These are phyloP conservation scores for Ustilago crameri DNA, from an alignment of 1,284 basidiomycete species.

Conservation along the genomic window DNA sequence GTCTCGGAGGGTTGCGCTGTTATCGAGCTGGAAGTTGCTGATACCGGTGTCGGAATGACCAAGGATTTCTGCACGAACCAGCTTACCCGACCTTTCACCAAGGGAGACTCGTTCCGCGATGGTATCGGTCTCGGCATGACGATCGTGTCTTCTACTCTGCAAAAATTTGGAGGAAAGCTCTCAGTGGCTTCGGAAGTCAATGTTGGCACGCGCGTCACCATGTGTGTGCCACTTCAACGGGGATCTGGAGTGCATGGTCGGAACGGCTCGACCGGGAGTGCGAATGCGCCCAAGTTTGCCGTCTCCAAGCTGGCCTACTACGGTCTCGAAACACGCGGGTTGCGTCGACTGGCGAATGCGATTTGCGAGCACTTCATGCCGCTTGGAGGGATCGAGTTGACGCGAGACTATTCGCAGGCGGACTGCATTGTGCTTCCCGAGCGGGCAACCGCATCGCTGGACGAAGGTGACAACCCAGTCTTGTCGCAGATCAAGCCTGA, in stretches of 20 bases:
- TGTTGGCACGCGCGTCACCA: slow-evolving; percentile 47
- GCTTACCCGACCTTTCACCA: slow-evolving; percentile 51
- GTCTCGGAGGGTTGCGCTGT: slow-evolving; percentile 12
- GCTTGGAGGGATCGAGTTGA: slow-evolving; percentile 28
- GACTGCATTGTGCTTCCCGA: slow-evolving; percentile 41
- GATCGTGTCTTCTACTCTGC: slow-evolving; percentile 50
- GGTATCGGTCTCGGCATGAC: slow-evolving; percentile 58
- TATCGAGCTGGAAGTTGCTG: slow-evolving; percentile 43
- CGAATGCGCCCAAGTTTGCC: slow-evolving; percentile 7
- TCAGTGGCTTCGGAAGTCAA: slow-evolving; percentile 47
- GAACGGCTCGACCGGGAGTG: slow-evolving; percentile 5
- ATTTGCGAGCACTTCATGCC: slow-evolving; percentile 36
- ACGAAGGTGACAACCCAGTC: slow-evolving; percentile 17
- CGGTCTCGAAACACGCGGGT: slow-evolving; percentile 31
- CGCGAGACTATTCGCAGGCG: slow-evolving; percentile 26
- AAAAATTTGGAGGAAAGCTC: slow-evolving; percentile 48
- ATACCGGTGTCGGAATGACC: slow-evolving; percentile 51
- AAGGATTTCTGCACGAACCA: slow-evolving; percentile 43
- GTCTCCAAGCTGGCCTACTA: slow-evolving; percentile 32
- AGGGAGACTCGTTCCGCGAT: slow-evolving; percentile 51
- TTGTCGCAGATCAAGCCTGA: slow-evolving; percentile 22
- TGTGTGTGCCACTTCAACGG: slow-evolving; percentile 38
- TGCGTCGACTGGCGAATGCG: slow-evolving; percentile 32
- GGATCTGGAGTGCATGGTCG: slow-evolving; percentile 9
- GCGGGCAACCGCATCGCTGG: slow-evolving; percentile 9